phyloP scores from a whole-genome alignment of 2,329 filamentous ascomycete species.

The Lasiodiplodia theobromae region DNA sequence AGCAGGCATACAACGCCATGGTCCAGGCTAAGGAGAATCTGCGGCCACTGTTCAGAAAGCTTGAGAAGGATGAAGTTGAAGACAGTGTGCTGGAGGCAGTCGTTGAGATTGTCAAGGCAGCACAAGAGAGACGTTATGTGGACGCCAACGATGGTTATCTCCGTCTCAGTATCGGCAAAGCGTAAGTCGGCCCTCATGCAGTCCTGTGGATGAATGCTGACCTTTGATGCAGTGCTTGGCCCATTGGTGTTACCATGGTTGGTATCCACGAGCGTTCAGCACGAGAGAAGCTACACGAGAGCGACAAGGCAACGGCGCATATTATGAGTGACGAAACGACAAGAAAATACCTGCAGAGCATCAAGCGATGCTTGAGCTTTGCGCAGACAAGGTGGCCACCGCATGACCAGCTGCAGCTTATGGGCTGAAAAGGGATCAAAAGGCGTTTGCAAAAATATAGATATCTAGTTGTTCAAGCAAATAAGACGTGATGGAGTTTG shows the following conservation, averaged over 20 bases:
- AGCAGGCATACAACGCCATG: constrained; percentile 84
- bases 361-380: constrained; percentile 96
- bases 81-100: constrained; percentile 81
- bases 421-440: constrained; percentile 68
- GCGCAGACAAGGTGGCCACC: constrained; percentile 97
- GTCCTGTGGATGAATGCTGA: not conserved
- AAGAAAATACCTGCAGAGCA: constrained; percentile 94
- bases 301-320: constrained; percentile 78
- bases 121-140: constrained; percentile 90
- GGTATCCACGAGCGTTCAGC: constrained; percentile 98
- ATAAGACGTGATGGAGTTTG: not conserved
- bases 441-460: not conserved
- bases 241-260: constrained; percentile 99
- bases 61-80: constrained; percentile 82
- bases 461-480: not conserved
- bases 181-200: constrained; percentile 51
- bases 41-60: constrained; percentile 85
- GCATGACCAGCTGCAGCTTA: constrained; percentile 88
- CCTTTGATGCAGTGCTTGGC: constrained; percentile 72
- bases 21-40: constrained; percentile 86
- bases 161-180: constrained; percentile 90
- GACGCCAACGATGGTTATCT: constrained; percentile 97
- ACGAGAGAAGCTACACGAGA: constrained; percentile 90
- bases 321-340: constrained; percentile 98
- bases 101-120: constrained; percentile 88